These are phyloP conservation scores for Voacanga thouarsii DNA, from an alignment of 257 asterid species.

Conservation along the genomic window DNA sequence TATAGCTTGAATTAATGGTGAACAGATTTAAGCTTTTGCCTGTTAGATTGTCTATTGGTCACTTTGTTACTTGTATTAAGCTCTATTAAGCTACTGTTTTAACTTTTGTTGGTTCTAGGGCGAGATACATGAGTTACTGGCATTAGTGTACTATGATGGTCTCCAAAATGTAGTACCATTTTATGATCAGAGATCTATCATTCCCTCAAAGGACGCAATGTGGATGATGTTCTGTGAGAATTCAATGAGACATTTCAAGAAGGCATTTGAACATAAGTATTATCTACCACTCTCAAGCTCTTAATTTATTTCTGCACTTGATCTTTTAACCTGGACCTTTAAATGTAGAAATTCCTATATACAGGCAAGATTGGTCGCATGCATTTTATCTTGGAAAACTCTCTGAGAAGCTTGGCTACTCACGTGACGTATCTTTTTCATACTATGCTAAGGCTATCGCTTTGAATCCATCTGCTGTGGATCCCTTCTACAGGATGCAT, in stretches of 20 bases:
- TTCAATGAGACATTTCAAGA: conserved; percentile 84
- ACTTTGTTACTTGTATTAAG: not conserved
- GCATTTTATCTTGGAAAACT: conserved; percentile 93
- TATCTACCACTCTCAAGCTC: conserved; percentile 25
- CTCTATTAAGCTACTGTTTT: conserved; percentile 5
- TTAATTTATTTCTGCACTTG: conserved; percentile 26
- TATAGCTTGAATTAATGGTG: not conserved
- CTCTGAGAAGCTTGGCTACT: conserved; percentile 82
- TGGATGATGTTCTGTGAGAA: conserved; percentile 90
- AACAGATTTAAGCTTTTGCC: not conserved
- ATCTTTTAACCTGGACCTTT: conserved; percentile 15
- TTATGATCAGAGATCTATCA: conserved; percentile 79
- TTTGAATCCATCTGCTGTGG: conserved; percentile 90
- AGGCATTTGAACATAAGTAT: conserved; percentile 81
- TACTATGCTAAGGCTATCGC: conserved; percentile 80
- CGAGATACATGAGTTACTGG: conserved; percentile 95
- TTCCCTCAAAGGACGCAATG: conserved; percentile 61
- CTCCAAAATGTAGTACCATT: conserved; percentile 96
- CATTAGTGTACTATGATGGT: conserved; percentile 92
- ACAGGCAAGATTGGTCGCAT: conserved; percentile 98
- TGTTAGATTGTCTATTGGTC: not conserved
- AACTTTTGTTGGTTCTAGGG: conserved; percentile 53
- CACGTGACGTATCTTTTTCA: conserved; percentile 58
- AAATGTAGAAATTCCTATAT: conserved; percentile 19
- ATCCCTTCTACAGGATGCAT: conserved; percentile 96